Percentiles rank a stretch among this genome's conserved stretches.
phyloP scores from a whole-genome alignment of 257 asterid genomes.

The Scutellaria baicalensis region DNA sequence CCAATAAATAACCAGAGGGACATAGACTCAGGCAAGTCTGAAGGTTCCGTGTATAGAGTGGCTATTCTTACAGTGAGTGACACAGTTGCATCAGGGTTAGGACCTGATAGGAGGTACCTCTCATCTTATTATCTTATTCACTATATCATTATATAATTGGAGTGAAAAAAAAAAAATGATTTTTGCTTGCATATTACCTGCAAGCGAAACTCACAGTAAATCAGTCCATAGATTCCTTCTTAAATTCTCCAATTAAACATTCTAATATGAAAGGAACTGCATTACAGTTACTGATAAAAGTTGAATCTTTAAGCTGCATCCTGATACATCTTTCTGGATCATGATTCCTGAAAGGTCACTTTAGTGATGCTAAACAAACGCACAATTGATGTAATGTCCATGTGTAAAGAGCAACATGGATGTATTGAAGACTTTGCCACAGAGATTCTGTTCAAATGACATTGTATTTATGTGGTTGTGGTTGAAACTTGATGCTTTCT shows the following conservation, averaged over 20 bases:
- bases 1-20: constrained; percentile 22
- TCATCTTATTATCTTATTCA: not conserved
- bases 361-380: constrained; percentile 58
- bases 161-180: not conserved
- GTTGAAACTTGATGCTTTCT: not conserved
- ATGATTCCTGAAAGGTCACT: constrained; percentile 74
- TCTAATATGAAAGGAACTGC: not conserved
- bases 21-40: constrained; percentile 18
- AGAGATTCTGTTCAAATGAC: constrained; percentile 11
- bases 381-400: constrained; percentile 34
- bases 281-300: not conserved
- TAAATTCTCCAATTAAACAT: not conserved
- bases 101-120: constrained; percentile 83
- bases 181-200: not conserved
- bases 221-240: not conserved
- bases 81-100: constrained; percentile 73
- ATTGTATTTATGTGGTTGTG: constrained; percentile 8
- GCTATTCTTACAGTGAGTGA: constrained; percentile 91
- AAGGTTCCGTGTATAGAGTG: constrained; percentile 46
- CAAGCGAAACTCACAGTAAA: not conserved
- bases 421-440: constrained; percentile 42
- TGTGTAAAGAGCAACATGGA: constrained; percentile 43
- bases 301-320: constrained; percentile 37
- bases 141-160: not conserved
- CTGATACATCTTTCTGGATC: constrained; percentile 60